Evolutionary conservation across 352 stramenopile species (phyloP).

Genomic region (Phytophthora ramorum): DNA sequence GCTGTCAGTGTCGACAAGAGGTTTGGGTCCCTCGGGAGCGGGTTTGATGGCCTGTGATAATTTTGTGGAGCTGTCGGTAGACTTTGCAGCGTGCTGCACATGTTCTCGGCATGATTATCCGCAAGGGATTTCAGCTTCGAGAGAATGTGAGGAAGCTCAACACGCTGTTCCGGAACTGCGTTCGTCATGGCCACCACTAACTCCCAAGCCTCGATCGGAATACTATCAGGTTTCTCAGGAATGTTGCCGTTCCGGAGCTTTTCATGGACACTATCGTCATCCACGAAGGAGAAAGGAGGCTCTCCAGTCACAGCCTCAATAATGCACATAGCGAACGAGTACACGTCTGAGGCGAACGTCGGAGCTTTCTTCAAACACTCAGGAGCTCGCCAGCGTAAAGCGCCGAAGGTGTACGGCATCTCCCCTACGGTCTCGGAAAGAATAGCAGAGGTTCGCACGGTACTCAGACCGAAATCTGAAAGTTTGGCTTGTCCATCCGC

Average conservation of each 20-base stretch:
- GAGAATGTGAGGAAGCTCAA: background rate
- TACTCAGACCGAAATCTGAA: conserved; percentile 25
- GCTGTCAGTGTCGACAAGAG: background rate
- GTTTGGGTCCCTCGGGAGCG: too few relatives aligned
- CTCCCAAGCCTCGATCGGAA: conserved; percentile 21
- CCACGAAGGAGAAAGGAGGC: conserved; percentile 26
- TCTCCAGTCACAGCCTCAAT: conserved; percentile 35
- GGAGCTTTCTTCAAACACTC: conserved; percentile 40
- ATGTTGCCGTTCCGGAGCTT: conserved; percentile 26
- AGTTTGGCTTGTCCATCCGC: conserved; percentile 21
- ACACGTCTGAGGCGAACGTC: conserved; percentile 41
- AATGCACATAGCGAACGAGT: conserved; percentile 35
- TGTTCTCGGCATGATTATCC: background rate
- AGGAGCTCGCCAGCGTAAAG: conserved; percentile 35
- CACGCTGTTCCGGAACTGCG: conserved; percentile 10
- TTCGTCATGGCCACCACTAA: conserved; percentile 32
- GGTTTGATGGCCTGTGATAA: too few relatives aligned
- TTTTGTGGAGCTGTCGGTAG: background rate
- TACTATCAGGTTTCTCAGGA: conserved; percentile 11
- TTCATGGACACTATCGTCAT: conserved; percentile 14
- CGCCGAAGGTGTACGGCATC: background rate
- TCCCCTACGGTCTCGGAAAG: background rate
- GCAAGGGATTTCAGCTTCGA: conserved; percentile 2
- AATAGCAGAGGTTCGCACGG: background rate
- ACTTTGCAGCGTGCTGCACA: background rate